Evolutionary conservation across 2,329 filamentous ascomycete species (phyloP).

Genomic region (Alternaria gaisen): DNA sequence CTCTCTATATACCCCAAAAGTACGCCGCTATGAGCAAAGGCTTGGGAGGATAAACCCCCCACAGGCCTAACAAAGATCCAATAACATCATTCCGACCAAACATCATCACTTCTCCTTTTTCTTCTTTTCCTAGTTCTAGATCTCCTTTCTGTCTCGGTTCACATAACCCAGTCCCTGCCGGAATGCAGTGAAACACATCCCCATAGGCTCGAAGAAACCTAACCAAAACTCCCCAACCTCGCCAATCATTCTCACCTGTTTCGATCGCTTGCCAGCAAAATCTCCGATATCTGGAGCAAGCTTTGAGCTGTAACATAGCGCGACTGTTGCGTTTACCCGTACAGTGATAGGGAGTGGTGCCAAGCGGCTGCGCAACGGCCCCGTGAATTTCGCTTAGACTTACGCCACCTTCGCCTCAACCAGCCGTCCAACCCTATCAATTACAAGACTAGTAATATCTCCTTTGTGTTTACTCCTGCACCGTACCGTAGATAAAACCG

Average conservation of each 20-base stretch:
- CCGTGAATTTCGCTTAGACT: constrained; percentile 28
- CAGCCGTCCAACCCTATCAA: constrained; percentile 11
- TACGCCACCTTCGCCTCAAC: constrained; percentile 10
- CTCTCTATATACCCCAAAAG: constrained; percentile 29
- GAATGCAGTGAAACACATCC: background rate
- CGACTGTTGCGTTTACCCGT: constrained; percentile 8
- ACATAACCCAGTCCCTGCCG: background rate
- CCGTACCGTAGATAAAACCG: constrained; percentile 5
- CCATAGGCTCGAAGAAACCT: constrained; percentile 12
- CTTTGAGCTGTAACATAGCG: constrained; percentile 10
- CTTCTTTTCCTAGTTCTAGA: background rate
- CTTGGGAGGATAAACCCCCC: background rate
- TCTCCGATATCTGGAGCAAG: constrained; percentile 8
- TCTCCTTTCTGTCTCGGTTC: background rate
- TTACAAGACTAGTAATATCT: constrained; percentile 12
- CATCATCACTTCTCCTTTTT: background rate
- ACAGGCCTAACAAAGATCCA: constrained; percentile 4
- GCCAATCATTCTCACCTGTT: constrained; percentile 14
- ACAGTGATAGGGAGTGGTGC: constrained; percentile 19
- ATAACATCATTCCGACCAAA: constrained; percentile 10
- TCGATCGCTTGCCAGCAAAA: constrained; percentile 3
- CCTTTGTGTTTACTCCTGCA: constrained; percentile 10
- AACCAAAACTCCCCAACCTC: background rate
- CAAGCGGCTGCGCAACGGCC: constrained; percentile 14
- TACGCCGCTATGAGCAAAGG: constrained; percentile 17